Evolutionary conservation across 2,329 filamentous ascomycete species (phyloP).

Genomic region (Colletotrichum sp.): DNA sequence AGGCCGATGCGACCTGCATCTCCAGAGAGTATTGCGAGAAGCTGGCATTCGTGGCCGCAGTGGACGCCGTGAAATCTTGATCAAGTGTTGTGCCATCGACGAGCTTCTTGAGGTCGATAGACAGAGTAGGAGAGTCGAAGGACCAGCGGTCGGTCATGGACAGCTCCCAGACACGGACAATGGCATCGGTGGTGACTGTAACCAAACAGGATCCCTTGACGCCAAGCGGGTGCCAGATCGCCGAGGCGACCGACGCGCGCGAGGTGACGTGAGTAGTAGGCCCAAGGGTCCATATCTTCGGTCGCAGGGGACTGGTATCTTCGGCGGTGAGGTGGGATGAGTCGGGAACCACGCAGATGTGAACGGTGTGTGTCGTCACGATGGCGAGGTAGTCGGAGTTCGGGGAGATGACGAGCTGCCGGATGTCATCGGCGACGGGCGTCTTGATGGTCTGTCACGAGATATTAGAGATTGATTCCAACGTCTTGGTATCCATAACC

Average conservation of each 20-base stretch:
- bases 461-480: background rate
- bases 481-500: slow-evolving; percentile 22
- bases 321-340: slow-evolving; percentile 74
- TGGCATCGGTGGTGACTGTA: slow-evolving; percentile 86
- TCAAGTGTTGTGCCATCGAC: slow-evolving; percentile 82
- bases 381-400: slow-evolving; percentile 83
- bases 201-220: slow-evolving; percentile 82
- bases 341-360: slow-evolving; percentile 86
- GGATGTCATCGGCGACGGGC: slow-evolving; percentile 80
- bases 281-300: slow-evolving; percentile 90
- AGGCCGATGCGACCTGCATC: slow-evolving; percentile 91
- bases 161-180: slow-evolving; percentile 90
- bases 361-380: slow-evolving; percentile 84
- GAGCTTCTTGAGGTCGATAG: slow-evolving; percentile 88
- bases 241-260: slow-evolving; percentile 78
- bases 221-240: slow-evolving; percentile 91
- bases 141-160: slow-evolving; percentile 84
- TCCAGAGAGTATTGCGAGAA: slow-evolving; percentile 91
- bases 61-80: slow-evolving; percentile 82
- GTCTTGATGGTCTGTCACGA: slow-evolving; percentile 71
- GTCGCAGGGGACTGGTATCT: slow-evolving; percentile 72
- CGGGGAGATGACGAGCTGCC: slow-evolving; percentile 84
- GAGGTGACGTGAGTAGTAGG: slow-evolving; percentile 91
- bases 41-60: slow-evolving; percentile 74
- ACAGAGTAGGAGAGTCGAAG: slow-evolving; percentile 82